These are phyloP conservation scores for Clarireedia paspali DNA, from an alignment of 2,329 filamentous ascomycete genomes.

Conservation along the genomic window DNA sequence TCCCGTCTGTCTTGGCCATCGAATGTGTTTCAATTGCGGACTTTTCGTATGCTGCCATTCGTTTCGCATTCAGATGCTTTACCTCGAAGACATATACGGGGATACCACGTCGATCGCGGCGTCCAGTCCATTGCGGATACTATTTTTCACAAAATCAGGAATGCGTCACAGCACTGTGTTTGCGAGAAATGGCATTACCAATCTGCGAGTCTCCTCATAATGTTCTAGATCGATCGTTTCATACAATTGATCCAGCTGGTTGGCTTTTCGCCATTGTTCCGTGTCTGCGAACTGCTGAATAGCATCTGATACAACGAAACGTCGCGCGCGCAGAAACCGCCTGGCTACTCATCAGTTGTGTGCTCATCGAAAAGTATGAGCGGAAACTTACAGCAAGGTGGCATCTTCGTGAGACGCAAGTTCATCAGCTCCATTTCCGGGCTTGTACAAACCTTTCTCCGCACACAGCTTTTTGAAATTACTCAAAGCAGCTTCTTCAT, in stretches of 20 bases:
- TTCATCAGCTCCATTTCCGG: constrained; percentile 31
- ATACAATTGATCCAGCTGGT: constrained; percentile 72
- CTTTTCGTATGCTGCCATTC: constrained; percentile 71
- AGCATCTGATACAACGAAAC: constrained; percentile 71
- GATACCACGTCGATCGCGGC: constrained; percentile 82
- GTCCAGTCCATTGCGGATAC: constrained; percentile 94
- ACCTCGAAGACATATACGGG: constrained; percentile 90
- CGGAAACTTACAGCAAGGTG: constrained; percentile 54
- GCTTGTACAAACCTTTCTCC: constrained; percentile 56
- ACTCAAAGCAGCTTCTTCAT: constrained; percentile 59
- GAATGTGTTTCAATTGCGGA: constrained; percentile 43
- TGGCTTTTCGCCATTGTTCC: constrained; percentile 77
- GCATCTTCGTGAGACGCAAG: constrained; percentile 60
- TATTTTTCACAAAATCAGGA: constrained; percentile 30
- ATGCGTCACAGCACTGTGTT: no score
- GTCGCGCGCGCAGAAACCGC: constrained; percentile 78
- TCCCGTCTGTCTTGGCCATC: constrained; percentile 57
- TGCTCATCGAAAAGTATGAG: not conserved
- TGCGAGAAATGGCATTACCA: constrained; percentile 45
- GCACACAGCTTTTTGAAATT: constrained; percentile 65
- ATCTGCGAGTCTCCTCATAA: constrained; percentile 69
- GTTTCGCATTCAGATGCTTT: constrained; percentile 72
- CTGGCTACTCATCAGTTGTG: constrained; percentile 36
- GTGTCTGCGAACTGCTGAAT: constrained; percentile 80
- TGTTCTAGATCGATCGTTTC: constrained; percentile 78